These are phyloP conservation scores for Phytophthora ramorum DNA, from an alignment of 352 stramenopile genomes.

Conservation along the genomic window DNA sequence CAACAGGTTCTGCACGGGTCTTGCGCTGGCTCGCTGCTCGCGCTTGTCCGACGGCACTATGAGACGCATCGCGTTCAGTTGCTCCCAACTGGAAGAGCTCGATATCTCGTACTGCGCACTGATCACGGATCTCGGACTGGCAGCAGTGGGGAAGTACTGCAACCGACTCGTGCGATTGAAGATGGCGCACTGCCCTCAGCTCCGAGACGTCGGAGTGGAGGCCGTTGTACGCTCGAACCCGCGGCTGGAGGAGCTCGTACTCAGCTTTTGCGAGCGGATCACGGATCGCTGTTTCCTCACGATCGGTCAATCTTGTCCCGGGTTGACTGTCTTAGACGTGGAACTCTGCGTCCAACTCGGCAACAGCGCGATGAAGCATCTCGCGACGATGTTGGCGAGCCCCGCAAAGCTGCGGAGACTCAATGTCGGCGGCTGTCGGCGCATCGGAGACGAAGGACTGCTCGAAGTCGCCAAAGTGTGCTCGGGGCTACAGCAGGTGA, in stretches of 20 bases:
- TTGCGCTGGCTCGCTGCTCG: conserved; percentile 51
- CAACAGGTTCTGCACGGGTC: conserved; percentile 56
- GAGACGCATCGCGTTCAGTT: conserved; percentile 48
- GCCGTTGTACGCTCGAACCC: conserved; percentile 57
- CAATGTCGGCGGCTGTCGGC: conserved; percentile 81
- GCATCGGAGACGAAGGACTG: conserved; percentile 83
- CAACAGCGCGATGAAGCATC: conserved; percentile 60
- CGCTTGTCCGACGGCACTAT: conserved; percentile 53
- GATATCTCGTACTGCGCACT: conserved; percentile 76
- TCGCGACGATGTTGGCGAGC: conserved; percentile 52
- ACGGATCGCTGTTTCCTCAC: conserved; percentile 67
- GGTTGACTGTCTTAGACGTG: conserved; percentile 52
- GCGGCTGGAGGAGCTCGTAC: conserved; percentile 58
- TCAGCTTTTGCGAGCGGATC: conserved; percentile 77
- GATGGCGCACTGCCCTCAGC: conserved; percentile 64
- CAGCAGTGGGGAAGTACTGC: conserved; percentile 59
- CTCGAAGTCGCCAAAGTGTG: conserved; percentile 68
- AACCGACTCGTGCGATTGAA: conserved; percentile 57
- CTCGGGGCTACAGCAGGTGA: conserved; percentile 70
- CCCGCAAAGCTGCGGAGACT: conserved; percentile 64
- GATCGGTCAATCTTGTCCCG: conserved; percentile 55
- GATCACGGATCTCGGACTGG: conserved; percentile 66
- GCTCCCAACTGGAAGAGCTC: conserved; percentile 74
- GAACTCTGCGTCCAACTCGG: conserved; percentile 73
- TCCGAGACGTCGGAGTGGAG: conserved; percentile 84